Evolutionary conservation across 2,329 filamentous ascomycete species (phyloP).

Genomic region (Helotiales sp.): DNA sequence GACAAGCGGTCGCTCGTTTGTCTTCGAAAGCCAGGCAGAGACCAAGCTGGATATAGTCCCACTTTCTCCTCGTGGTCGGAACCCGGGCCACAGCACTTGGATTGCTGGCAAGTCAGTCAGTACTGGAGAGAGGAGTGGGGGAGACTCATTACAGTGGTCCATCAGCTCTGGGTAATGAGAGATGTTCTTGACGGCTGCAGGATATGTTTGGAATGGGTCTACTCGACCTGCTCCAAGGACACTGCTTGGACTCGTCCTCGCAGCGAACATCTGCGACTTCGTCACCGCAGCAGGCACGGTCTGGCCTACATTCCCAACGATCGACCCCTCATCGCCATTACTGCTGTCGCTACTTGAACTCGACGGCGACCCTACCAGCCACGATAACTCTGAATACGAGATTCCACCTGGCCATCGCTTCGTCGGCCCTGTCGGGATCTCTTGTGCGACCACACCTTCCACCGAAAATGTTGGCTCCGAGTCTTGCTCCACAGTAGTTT

Average conservation of each 20-base stretch:
- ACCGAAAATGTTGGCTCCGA: background rate
- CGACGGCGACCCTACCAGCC: background rate
- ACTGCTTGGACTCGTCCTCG: background rate
- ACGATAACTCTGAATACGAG: background rate
- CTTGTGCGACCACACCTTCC: background rate
- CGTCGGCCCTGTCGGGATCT: background rate
- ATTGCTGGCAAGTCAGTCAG: slow-evolving; percentile 3
- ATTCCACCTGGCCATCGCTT: background rate
- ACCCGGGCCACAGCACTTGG: slow-evolving; percentile 6
- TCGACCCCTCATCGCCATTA: background rate
- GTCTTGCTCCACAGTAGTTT: background rate
- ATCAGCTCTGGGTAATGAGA: slow-evolving; percentile 8
- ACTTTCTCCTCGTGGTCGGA: slow-evolving; percentile 1
- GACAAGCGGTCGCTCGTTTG: slow-evolving; percentile 5
- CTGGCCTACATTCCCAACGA: background rate
- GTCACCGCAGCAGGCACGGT: background rate
- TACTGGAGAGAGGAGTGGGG: background rate
- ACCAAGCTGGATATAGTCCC: background rate
- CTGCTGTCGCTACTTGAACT: background rate
- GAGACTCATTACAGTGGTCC: slow-evolving; percentile 13
- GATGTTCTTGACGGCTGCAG: background rate
- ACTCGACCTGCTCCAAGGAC: slow-evolving; percentile 8
- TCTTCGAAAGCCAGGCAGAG: slow-evolving; percentile 7
- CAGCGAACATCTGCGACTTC: background rate
- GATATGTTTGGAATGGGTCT: slow-evolving; percentile 3